Evolutionary conservation across 2,329 filamentous ascomycete genomes (phyloP).

Genomic region (Monilinia vaccinii-corymbosi): DNA sequence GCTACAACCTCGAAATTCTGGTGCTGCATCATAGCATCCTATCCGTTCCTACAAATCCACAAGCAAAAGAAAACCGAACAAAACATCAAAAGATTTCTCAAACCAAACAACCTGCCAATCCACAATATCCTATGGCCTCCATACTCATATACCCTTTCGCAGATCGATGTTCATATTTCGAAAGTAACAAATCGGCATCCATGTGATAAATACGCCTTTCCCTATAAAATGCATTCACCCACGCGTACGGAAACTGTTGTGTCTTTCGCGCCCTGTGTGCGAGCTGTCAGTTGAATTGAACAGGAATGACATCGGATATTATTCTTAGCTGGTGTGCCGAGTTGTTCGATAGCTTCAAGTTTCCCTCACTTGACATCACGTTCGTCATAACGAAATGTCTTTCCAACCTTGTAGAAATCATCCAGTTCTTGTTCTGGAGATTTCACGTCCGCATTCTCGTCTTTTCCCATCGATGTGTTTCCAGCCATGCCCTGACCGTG

Average conservation of each 20-base stretch:
- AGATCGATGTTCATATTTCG: background rate
- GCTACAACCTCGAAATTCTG: background rate
- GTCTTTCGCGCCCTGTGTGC: no score
- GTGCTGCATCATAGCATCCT: fast-evolving
- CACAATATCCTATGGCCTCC: background rate
- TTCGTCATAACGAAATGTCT: background rate
- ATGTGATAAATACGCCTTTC: background rate
- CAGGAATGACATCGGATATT: no score
- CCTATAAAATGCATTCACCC: background rate
- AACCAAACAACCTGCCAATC: no score
- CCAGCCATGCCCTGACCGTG: background rate
- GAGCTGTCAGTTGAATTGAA: no score
- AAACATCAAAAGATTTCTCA: background rate
- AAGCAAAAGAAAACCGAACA: background rate
- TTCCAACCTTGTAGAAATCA: no score
- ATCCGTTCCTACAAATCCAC: background rate
- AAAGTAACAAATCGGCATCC: background rate
- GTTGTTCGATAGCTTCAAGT: background rate
- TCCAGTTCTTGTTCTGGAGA: background rate
- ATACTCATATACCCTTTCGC: fast-evolving
- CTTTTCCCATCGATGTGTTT: fast-evolving
- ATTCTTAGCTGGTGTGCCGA: background rate
- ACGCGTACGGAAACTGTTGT: no score
- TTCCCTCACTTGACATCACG: background rate
- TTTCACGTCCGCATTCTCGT: background rate